Conservation (phyloP, 2,329 filamentous ascomycete species). For the Talaromyces sp. region DNA sequence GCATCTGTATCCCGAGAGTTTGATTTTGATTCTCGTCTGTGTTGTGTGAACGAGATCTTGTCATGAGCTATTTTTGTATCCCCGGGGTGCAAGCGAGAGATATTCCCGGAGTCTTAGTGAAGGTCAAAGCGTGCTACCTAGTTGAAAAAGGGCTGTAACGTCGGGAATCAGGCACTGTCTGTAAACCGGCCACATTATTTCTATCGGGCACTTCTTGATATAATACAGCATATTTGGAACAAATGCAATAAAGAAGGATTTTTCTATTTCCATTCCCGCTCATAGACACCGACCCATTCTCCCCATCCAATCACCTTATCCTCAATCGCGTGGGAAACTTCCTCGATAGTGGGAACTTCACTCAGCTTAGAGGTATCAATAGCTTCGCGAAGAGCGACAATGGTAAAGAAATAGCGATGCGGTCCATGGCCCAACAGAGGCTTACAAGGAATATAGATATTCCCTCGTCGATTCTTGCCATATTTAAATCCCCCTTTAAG, state of each 20-base stretch:
- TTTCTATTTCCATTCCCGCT: slow-evolving; percentile 41
- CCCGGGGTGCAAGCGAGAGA: no score
- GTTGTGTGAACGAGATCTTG: no score
- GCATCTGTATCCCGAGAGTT: no score
- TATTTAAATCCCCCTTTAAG: slow-evolving; percentile 51
- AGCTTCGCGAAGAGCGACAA: slow-evolving; percentile 52
- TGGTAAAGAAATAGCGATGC: slow-evolving; percentile 57
- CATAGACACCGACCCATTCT: slow-evolving; percentile 50
- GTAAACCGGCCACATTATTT: no score
- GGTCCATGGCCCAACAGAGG: slow-evolving; percentile 55
- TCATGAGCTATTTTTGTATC: no score
- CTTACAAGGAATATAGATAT: slow-evolving; percentile 50
- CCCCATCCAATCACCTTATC: slow-evolving; percentile 57
- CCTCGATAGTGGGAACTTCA: slow-evolving; percentile 45
- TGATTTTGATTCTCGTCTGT: no score
- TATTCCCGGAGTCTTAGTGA: no score
- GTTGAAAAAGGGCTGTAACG: no score
- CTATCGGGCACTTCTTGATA: no score
- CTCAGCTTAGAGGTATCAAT: slow-evolving; percentile 45
- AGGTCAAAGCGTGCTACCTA: no score
- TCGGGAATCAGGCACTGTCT: no score
- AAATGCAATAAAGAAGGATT: not conserved
- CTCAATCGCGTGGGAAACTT: slow-evolving; percentile 47
- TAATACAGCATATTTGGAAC: not conserved
- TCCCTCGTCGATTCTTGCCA: slow-evolving; percentile 45